phyloP scores from a whole-genome alignment of 495 filamentous ascomycete species.

The Xylona heveae region DNA sequence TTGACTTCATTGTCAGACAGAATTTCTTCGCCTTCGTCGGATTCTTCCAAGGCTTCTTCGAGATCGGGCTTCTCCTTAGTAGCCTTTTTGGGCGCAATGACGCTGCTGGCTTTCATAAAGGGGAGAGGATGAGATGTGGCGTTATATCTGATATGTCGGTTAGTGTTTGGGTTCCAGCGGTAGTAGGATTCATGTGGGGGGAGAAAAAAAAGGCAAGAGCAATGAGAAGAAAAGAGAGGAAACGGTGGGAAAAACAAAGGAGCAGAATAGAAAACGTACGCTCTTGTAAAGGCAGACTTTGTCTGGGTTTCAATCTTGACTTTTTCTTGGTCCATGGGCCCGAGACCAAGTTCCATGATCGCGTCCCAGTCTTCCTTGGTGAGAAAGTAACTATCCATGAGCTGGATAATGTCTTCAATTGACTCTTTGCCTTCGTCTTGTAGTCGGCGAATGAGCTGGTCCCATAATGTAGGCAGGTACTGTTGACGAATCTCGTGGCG shows the following conservation, averaged over 20 bases:
- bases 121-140: slow-evolving; percentile 68
- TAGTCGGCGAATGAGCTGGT: slow-evolving; percentile 48
- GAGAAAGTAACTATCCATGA: slow-evolving; percentile 97
- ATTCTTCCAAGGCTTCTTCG: slow-evolving; percentile 88
- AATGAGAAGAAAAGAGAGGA: neutral
- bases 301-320: slow-evolving; percentile 68
- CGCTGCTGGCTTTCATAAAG: slow-evolving; percentile 80
- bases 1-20: slow-evolving; percentile 38
- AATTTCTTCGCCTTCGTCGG: slow-evolving; percentile 49
- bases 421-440: slow-evolving; percentile 52
- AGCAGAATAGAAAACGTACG: slow-evolving; percentile 24
- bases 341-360: slow-evolving; percentile 78
- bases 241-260: neutral
- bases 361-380: slow-evolving; percentile 88
- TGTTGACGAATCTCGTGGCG: slow-evolving; percentile 85
- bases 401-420: slow-evolving; percentile 52
- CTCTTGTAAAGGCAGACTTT: slow-evolving; percentile 71
- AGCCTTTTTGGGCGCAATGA: slow-evolving; percentile 44
- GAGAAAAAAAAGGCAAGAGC: neutral
- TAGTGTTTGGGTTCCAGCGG: too few species aligned
- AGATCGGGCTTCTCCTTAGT: slow-evolving; percentile 73
- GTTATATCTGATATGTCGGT: slow-evolving; percentile 47
- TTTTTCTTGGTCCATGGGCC: slow-evolving; percentile 48
- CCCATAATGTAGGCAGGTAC: slow-evolving; percentile 82
- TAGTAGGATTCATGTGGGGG: neutral